Percentiles rank a stretch among this genome's conserved stretches.
Evolutionary conservation across 805 yeast genomes (phyloP).

Genomic region (Spathaspora girioi): DNA sequence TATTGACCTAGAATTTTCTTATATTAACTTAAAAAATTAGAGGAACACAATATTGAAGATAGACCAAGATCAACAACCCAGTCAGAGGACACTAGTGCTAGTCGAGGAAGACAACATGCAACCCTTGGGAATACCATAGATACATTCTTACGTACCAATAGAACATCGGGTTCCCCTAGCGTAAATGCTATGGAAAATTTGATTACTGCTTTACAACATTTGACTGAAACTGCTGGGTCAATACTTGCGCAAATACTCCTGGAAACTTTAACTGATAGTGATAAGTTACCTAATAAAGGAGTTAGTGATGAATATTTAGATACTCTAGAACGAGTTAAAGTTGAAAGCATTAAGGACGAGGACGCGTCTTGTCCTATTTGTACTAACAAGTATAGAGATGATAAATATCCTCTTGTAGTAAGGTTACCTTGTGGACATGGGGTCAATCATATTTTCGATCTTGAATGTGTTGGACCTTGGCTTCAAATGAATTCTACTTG

Average conservation of each 20-base stretch:
- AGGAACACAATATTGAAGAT: slow-evolving; percentile 32
- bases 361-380: slow-evolving; percentile 83
- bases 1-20: neutral
- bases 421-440: slow-evolving; percentile 56
- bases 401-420: slow-evolving; percentile 77
- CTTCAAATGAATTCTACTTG: slow-evolving; percentile 69
- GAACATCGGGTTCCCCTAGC: slow-evolving; percentile 1
- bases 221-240: slow-evolving; percentile 29
- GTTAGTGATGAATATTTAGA: slow-evolving; percentile 72
- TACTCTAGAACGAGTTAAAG: slow-evolving; percentile 62
- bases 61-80: neutral
- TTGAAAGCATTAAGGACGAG: slow-evolving; percentile 31
- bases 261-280: slow-evolving; percentile 2
- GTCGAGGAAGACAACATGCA: slow-evolving; percentile 23
- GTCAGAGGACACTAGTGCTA: slow-evolving; percentile 2
- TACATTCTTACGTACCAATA: slow-evolving; percentile 22
- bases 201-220: slow-evolving; percentile 25
- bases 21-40: slow-evolving; percentile 18
- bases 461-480: slow-evolving; percentile 93
- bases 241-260: slow-evolving; percentile 14
- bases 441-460: slow-evolving; percentile 67
- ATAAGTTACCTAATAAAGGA: slow-evolving; percentile 36
- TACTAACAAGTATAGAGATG: slow-evolving; percentile 65
- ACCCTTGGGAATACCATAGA: slow-evolving; percentile 33
- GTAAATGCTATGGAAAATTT: slow-evolving; percentile 17